Conservation (phyloP, 2,329 filamentous ascomycete genomes). For the Fusarium sp. region DNA sequence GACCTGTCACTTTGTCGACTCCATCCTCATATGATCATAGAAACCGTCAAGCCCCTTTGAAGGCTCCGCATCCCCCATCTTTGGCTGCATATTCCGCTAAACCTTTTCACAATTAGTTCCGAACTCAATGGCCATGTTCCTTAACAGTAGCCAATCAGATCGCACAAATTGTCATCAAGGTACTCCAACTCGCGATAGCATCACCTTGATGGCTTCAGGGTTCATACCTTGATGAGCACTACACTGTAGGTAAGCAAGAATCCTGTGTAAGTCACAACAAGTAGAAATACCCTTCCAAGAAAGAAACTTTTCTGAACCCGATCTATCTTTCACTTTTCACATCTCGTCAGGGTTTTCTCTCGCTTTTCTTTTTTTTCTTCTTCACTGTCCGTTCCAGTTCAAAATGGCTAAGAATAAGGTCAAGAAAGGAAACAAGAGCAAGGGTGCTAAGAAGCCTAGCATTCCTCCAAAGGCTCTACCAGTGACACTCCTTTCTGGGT, state of each 20-base stretch:
- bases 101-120: neutral
- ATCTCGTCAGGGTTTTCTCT: no score
- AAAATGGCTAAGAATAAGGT: constrained; percentile 33
- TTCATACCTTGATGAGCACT: constrained; percentile 35
- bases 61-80: constrained; percentile 16
- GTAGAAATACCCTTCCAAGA: constrained; percentile 5
- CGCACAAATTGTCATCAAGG: constrained; percentile 26
- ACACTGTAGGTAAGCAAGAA: neutral
- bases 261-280: neutral
- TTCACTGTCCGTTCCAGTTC: neutral
- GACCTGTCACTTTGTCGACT: neutral
- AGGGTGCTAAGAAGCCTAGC: constrained; percentile 20
- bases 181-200: neutral
- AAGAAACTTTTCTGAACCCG: no score
- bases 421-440: constrained; percentile 23
- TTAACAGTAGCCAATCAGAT: constrained; percentile 12
- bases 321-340: no score
- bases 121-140: neutral
- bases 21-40: no score
- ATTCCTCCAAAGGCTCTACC: constrained; percentile 44
- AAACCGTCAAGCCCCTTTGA: neutral
- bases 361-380: accelerated
- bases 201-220: constrained; percentile 35
- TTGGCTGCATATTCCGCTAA: neutral
- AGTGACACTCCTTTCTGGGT: constrained; percentile 50